phyloP scores from a whole-genome alignment of 306 rosid species.

The Hippophae tibetana region DNA sequence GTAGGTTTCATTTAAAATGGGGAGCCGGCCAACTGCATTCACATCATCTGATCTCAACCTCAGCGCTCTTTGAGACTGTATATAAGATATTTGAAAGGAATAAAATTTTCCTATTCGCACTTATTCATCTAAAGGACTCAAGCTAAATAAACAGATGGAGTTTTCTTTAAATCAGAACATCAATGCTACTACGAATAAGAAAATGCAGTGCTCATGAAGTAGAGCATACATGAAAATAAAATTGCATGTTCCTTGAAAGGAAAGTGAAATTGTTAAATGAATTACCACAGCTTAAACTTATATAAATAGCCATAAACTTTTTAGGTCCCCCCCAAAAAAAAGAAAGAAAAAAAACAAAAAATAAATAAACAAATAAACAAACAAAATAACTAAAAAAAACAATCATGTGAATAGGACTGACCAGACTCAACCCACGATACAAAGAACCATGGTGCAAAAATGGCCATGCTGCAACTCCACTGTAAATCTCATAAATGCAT shows the following conservation, averaged over 20 bases:
- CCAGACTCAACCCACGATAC: constrained; percentile 95
- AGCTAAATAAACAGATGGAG: background rate
- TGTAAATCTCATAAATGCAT: constrained; percentile 88
- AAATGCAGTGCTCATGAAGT: too few relatives aligned
- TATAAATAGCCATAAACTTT: too few relatives aligned
- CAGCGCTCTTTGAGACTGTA: constrained; percentile 65
- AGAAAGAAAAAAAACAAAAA: constrained; percentile 7
- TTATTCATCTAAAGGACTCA: too few relatives aligned
- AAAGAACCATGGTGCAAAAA: constrained; percentile 91
- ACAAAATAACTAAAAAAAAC: background rate
- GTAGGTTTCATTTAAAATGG: constrained; percentile 58
- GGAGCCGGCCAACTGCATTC: constrained; percentile 71
- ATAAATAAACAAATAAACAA: constrained; percentile 1
- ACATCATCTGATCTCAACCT: constrained; percentile 90
- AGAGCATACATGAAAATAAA: too few relatives aligned
- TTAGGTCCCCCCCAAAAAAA: too few relatives aligned
- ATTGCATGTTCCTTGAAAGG: background rate
- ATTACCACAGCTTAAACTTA: too few relatives aligned
- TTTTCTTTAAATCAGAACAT: background rate
- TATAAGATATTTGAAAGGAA: constrained; percentile 1
- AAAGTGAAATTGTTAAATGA: background rate
- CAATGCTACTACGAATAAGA: too few relatives aligned
- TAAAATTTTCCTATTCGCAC: background rate
- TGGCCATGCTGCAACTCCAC: constrained; percentile 77
- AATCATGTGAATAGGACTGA: constrained; percentile 34